Conservation (phyloP, 139 green algal genomes). For the Dunaliella sp. region DNA sequence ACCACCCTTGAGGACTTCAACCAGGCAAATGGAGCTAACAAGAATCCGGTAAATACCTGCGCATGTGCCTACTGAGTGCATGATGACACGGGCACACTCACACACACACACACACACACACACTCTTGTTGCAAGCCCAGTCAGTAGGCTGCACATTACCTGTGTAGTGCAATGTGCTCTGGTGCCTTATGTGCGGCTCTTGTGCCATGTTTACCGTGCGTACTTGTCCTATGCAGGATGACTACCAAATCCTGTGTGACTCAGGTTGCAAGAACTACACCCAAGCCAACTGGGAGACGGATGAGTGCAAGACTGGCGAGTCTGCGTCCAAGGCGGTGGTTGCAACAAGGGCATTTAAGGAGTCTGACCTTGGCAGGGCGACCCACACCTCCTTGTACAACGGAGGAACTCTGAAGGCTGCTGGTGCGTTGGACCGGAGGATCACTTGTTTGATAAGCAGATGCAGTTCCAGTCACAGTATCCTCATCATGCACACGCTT, state of each 20-base stretch:
- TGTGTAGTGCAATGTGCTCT: too few species aligned
- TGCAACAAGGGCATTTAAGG: not conserved
- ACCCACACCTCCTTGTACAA: not conserved
- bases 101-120: too few species aligned
- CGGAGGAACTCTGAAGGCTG: not conserved
- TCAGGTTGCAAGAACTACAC: too few species aligned
- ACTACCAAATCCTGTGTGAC: not conserved
- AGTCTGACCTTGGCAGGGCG: not conserved
- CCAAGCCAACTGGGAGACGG: not conserved
- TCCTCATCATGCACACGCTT: too few species aligned
- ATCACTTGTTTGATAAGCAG: too few species aligned
- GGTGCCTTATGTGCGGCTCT: too few species aligned
- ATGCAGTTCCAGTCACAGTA: too few species aligned
- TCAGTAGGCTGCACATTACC: too few species aligned
- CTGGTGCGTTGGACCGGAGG: not conserved
- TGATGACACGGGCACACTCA: too few species aligned
- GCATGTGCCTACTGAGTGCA: not conserved
- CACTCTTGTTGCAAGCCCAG: too few species aligned
- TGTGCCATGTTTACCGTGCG: too few species aligned
- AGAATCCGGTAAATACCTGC: not conserved
- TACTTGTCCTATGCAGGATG: not conserved
- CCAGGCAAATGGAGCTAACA: too few species aligned
- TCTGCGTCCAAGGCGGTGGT: not conserved
- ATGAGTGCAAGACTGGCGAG: not conserved
- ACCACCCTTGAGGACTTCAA: not conserved